Evolutionary conservation across 768 basidiomycete genomes (phyloP).

Genomic region (Sarcodon aspratus): DNA sequence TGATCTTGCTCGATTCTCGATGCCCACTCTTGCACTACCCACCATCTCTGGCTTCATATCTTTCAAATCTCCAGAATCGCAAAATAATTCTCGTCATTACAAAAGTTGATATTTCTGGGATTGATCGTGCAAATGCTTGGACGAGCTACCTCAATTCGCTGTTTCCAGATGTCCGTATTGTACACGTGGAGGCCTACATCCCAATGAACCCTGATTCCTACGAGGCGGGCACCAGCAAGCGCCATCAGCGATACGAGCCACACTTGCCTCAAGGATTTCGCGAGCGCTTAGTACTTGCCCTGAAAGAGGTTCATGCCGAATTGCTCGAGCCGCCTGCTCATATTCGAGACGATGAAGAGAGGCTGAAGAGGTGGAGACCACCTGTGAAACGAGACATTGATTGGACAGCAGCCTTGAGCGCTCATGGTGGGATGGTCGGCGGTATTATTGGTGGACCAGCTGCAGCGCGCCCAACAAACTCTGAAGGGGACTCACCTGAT

Average conservation of each 20-base stretch:
- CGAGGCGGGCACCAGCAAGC: conserved; percentile 10
- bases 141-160: conserved; percentile 38
- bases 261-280: conserved; percentile 59
- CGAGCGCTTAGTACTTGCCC: conserved; percentile 47
- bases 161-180: conserved; percentile 47
- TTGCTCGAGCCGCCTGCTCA: conserved; percentile 58
- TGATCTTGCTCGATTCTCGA: conserved; percentile 82
- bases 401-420: conserved; percentile 54
- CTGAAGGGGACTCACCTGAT: conserved; percentile 6
- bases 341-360: conserved; percentile 33
- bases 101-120: conserved; percentile 80
- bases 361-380: conserved; percentile 52
- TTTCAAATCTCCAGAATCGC: conserved; percentile 22
- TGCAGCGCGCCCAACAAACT: conserved; percentile 17
- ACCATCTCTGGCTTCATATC: conserved; percentile 59
- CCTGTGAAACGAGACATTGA: conserved; percentile 54
- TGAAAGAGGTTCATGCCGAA: conserved; percentile 54
- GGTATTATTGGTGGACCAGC: conserved; percentile 30
- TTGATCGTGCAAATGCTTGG: conserved; percentile 55
- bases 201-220: conserved; percentile 22
- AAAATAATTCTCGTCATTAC: conserved; percentile 68
- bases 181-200: conserved; percentile 71
- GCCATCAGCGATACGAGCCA: conserved; percentile 40
- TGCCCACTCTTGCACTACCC: conserved; percentile 85
- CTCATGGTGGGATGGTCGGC: conserved; percentile 32